phyloP scores from a whole-genome alignment of 1,284 basidiomycete species.

The Ganoderma leucocontextum region DNA sequence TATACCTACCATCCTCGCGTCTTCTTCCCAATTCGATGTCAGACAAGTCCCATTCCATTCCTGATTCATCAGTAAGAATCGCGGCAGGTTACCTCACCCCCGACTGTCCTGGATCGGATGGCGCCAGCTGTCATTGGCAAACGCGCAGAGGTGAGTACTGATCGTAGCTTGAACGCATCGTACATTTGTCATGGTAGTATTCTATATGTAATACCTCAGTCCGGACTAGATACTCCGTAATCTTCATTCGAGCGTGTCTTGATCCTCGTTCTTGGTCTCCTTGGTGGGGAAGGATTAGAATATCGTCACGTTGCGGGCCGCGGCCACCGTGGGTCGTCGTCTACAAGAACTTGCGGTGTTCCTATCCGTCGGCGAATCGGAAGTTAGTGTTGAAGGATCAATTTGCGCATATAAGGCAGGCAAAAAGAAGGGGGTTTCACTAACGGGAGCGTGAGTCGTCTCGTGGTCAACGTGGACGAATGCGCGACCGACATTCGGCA shows the following conservation, averaged over 20 bases:
- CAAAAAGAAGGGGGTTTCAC: constrained; percentile 36
- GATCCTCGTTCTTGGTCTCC: background rate
- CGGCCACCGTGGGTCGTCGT: constrained; percentile 10
- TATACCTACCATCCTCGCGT: background rate
- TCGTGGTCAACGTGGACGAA: constrained; percentile 97
- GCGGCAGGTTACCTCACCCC: background rate
- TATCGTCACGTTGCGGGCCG: background rate
- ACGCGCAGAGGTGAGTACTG: constrained; percentile 2
- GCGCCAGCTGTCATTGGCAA: background rate
- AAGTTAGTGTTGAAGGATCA: background rate
- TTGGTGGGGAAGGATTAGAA: background rate
- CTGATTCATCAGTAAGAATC: background rate
- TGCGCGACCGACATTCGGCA: constrained; percentile 91
- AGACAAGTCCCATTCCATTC: background rate
- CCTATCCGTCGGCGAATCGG: constrained; percentile 33
- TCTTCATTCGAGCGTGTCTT: background rate
- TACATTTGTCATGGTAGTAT: background rate
- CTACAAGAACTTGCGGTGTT: constrained; percentile 45
- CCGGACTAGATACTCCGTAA: background rate
- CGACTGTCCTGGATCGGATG: background rate
- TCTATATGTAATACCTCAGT: background rate
- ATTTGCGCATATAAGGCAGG: background rate
- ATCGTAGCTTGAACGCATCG: background rate
- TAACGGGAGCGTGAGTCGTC: constrained; percentile 82
- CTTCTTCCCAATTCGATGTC: constrained; percentile 2